These are phyloP conservation scores for Ganoderma resinaceum DNA, from an alignment of 1,284 basidiomycete species.

Conservation along the genomic window DNA sequence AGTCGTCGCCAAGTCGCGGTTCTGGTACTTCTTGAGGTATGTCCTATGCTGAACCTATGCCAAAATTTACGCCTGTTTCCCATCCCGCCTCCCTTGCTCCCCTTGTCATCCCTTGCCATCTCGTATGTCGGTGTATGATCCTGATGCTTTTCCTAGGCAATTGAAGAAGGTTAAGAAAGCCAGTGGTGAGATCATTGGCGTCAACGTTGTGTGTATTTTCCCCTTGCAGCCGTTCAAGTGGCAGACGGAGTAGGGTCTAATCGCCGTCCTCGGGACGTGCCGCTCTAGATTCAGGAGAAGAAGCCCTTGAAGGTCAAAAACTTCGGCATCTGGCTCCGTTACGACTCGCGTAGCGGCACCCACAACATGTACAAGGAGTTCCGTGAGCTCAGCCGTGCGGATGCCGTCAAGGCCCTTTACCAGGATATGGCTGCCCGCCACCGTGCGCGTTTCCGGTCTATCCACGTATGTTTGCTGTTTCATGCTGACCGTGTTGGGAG, in stretches of 20 bases:
- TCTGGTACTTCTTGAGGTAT: conserved; percentile 98
- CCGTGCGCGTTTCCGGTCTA: conserved; percentile 98
- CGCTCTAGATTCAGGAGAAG: conserved; percentile 90
- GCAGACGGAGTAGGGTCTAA: conserved; percentile 82
- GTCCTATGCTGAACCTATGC: conserved; percentile 17
- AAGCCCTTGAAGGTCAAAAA: conserved; percentile 99
- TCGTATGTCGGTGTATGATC: neutral
- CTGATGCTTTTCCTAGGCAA: conserved; percentile 61
- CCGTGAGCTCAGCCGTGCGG: conserved; percentile 94
- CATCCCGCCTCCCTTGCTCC: neutral
- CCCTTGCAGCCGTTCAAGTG: conserved; percentile 86
- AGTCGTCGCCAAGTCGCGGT: conserved; percentile 98
- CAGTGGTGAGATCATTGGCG: conserved; percentile 97
- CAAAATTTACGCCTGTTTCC: neutral
- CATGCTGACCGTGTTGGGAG: neutral
- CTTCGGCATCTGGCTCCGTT: conserved; percentile 99
- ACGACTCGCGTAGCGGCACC: conserved; percentile 97
- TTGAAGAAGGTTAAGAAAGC: conserved; percentile 99
- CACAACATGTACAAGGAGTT: conserved; percentile 99
- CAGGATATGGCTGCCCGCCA: conserved; percentile 99
- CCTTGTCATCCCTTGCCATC: neutral
- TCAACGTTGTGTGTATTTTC: conserved; percentile 92
- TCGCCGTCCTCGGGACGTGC: conserved; percentile 39
- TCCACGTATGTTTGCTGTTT: conserved; percentile 74
- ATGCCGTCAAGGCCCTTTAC: conserved; percentile 97